Conservation (phyloP, 208 protist genomes). For the Crithidia bombi region DNA sequence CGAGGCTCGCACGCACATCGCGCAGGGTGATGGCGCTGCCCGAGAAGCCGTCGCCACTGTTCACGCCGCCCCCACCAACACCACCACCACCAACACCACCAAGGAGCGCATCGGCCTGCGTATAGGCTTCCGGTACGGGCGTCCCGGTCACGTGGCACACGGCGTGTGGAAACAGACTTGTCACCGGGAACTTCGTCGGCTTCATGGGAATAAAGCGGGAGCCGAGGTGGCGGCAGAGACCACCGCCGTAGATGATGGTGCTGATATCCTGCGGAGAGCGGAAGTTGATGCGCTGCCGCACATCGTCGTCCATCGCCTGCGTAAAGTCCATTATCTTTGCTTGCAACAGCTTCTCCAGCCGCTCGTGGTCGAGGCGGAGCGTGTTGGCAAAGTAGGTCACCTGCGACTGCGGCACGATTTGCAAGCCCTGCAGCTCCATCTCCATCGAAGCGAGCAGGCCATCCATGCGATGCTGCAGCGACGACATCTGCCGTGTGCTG, state of each 20-base stretch:
- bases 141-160: conserved; percentile 75
- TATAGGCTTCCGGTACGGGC: conserved; percentile 67
- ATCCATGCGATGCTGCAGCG: conserved; percentile 90
- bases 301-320: conserved; percentile 80
- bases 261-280: conserved; percentile 89
- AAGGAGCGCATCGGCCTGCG: conserved; percentile 54
- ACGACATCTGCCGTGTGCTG: conserved; percentile 76
- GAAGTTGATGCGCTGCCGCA: conserved; percentile 87
- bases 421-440: conserved; percentile 89
- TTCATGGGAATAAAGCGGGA: conserved; percentile 70
- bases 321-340: conserved; percentile 90
- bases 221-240: conserved; percentile 79
- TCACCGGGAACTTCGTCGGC: conserved; percentile 60
- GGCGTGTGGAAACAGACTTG: conserved; percentile 78
- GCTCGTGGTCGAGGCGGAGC: conserved; percentile 68
- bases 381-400: conserved; percentile 69
- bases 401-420: conserved; percentile 73
- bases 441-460: conserved; percentile 89
- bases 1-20: conserved; percentile 44
- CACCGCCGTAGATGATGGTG: conserved; percentile 90
- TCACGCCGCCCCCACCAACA: conserved; percentile 22
- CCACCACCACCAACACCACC: too few relatives aligned
- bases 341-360: conserved; percentile 84
- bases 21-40: conserved; percentile 26
- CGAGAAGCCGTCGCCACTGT: background rate